These are phyloP conservation scores for Macadamia integrifolia DNA, from an alignment of 164 flowering plant species.

Conservation along the genomic window DNA sequence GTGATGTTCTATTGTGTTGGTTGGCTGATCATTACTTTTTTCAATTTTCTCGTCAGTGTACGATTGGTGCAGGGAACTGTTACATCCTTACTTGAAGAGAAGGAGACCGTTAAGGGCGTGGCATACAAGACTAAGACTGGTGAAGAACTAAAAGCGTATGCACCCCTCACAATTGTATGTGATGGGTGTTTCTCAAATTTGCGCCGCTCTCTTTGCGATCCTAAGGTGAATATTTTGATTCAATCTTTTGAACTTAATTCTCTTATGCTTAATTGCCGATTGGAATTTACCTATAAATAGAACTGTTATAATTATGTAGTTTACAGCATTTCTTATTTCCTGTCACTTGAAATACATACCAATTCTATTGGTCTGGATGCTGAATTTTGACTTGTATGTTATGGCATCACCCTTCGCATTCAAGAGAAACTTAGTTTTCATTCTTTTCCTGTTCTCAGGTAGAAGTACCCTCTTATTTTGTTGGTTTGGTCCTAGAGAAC, in stretches of 20 bases:
- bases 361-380: neutral
- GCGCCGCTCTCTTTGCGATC: conserved; percentile 75
- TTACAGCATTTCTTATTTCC: neutral
- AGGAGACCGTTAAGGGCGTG: conserved; percentile 74
- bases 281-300: too few relatives aligned
- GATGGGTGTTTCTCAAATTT: conserved; percentile 95
- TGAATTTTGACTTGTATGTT: neutral
- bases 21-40: neutral
- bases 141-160: conserved; percentile 52
- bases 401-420: neutral
- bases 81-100: conserved; percentile 71
- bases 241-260: neutral
- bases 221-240: conserved; percentile 46
- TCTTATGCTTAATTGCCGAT: too few relatives aligned
- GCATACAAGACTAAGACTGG: conserved; percentile 65
- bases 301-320: too few relatives aligned
- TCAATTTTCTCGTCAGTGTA: conserved; percentile 39
- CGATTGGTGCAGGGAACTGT: conserved; percentile 75
- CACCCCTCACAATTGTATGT: conserved; percentile 87
- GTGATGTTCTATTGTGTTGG: conserved; percentile 7
- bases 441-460: conserved; percentile 37
- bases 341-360: neutral
- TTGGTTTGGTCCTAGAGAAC: conserved; percentile 81
- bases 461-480: conserved; percentile 88
- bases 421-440: neutral